Base-by-base conservation (phyloP, 2,329 filamentous ascomycete species). In the Talaromyces sp. region DNA sequence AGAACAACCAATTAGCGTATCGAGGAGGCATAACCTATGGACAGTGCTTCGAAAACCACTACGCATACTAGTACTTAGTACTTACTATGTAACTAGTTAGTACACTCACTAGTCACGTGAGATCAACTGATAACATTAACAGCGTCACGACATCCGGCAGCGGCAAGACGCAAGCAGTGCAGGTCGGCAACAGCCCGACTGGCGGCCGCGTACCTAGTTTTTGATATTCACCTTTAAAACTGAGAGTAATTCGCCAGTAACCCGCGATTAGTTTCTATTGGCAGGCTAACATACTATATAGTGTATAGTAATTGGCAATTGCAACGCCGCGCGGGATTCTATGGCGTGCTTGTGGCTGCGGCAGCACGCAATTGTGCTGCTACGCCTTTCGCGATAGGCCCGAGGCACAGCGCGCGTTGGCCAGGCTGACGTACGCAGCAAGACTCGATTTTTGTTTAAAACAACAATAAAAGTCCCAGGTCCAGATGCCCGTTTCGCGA, bases 291-390 rank as follows among this genome's bases (percentile, higher is more conserved):
- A 23, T 23, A 23, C 23, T 23, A 23, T 23, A 23, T 23, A 23
- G 23, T 23, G 23, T 23, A 23, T 23, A 23, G 23, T 23, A 23
- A 23, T 23, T 23, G 23, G 23, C 23, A n/a, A 50, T 30, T 57
- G 55, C 36, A 27, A 57, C 55, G 23, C 55, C 18, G 55, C 23
- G 23, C 55, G 53, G 53, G 53, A 33, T 33, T 30, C 30, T 23
- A 57, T 57, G 33, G 55, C 55, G 55, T 57, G 55, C 55, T 57
- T 23, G 54, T n/a, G 10, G n/a, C 16, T 14, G 10, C 55, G 33
- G 16, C 34, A 57, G 55, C 55, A 57, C 55, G 55, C 55, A 36
- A 57, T 57, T 56, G 30, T 34, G 16, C 5, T 33, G 30, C 10
- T 14, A 16, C 7, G 33, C 5, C 7, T n/a, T 2, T 30, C 27